Conservation (phyloP, 2,329 filamentous ascomycete genomes). For the Elsinoe australis region DNA sequence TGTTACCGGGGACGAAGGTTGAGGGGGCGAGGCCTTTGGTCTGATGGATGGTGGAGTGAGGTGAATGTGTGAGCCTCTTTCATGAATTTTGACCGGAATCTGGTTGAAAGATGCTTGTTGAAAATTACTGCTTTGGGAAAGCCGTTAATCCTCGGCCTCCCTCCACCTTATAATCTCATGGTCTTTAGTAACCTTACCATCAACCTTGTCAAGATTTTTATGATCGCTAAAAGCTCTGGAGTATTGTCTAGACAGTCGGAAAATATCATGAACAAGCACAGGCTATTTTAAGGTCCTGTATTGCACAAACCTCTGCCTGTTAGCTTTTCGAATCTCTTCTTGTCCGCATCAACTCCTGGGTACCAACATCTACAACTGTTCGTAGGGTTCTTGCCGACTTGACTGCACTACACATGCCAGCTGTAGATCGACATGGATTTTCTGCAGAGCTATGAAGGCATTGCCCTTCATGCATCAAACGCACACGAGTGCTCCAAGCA, state of each 20-base stretch:
- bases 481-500: conserved; percentile 23
- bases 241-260: no score
- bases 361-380: not conserved
- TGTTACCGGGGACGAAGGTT: conserved; percentile 35
- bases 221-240: no score
- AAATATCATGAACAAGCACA: no score
- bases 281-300: no score
- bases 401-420: not conserved
- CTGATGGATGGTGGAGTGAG: not conserved
- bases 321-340: no score
- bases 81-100: no score
- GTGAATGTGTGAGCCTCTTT: no score
- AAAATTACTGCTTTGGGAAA: not conserved
- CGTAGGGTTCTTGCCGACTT: not conserved
- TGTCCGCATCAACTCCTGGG: no score
- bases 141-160: not conserved
- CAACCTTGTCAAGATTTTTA: no score
- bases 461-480: not conserved
- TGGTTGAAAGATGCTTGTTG: not conserved
- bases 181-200: no score
- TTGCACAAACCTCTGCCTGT: no score
- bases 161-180: no score
- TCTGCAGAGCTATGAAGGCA: not conserved
- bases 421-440: not conserved
- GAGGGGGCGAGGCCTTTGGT: conserved; percentile 15